A percentile compares a stretch with the other conserved stretches of the same genome.
These are phyloP conservation scores for Corymbia maculata DNA, from an alignment of 345 rosid species.

Conservation along the genomic window DNA sequence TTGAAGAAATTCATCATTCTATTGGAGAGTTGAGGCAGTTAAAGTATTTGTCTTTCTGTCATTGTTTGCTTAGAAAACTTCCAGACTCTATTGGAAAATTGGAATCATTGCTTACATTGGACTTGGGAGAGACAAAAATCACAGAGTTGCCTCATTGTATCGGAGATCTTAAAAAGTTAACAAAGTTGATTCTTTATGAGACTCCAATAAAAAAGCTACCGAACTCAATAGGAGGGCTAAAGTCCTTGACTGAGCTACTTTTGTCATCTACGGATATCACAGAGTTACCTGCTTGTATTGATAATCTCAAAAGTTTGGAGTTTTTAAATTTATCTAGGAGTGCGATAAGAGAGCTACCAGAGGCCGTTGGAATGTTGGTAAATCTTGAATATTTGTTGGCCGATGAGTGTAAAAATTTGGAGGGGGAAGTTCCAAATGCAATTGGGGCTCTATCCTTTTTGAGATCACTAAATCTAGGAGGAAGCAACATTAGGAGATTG, in stretches of 20 bases:
- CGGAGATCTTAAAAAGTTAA: background rate
- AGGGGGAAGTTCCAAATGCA: too few relatives aligned
- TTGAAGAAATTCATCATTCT: background rate
- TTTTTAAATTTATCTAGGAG: fast-evolving
- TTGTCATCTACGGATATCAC: fast-evolving
- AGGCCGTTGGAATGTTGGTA: background rate
- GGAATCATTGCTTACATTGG: background rate
- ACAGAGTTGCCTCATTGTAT: background rate
- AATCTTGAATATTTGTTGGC: fast-evolving
- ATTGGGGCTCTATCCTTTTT: too few relatives aligned
- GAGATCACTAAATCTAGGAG: fast-evolving
- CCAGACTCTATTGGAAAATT: background rate
- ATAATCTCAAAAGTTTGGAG: background rate
- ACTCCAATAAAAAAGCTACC: background rate
- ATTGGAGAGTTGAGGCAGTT: background rate
- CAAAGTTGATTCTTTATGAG: fast-evolving
- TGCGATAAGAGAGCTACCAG: background rate
- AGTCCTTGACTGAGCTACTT: background rate
- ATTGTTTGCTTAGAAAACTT: fast-evolving
- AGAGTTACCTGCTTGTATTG: background rate
- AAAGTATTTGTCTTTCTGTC: fast-evolving
- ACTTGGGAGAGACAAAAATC: fast-evolving
- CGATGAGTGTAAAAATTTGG: fast-evolving
- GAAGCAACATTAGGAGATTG: too few relatives aligned
- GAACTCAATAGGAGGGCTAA: background rate